These are phyloP conservation scores for Jatropha podagrica DNA, from an alignment of 441 rosid genomes.

Conservation along the genomic window DNA sequence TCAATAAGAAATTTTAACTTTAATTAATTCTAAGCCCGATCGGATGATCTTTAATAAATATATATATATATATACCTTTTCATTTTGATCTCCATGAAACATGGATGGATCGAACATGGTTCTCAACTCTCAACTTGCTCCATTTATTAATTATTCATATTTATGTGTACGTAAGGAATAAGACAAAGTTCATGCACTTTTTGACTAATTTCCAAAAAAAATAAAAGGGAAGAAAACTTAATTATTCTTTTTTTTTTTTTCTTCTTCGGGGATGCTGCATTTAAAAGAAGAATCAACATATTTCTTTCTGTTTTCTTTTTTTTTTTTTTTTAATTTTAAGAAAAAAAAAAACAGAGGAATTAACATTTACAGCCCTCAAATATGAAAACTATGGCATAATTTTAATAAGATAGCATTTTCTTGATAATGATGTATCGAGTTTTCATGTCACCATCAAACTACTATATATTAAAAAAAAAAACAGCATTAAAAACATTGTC, in stretches of 20 bases:
- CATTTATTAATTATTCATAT: neutral
- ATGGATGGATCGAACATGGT: conserved; percentile 31
- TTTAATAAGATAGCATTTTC: neutral
- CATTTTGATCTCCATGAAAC: conserved; percentile 19
- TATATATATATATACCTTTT: neutral
- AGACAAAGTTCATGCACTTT: neutral
- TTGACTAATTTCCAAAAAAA: conserved; percentile 2
- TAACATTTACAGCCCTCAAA: neutral
- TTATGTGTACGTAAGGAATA: neutral
- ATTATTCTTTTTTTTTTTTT: conserved; percentile 7
- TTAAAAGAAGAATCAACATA: neutral
- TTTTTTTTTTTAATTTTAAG: no score
- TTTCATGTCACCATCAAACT: no score
- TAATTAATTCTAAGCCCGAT: no score
- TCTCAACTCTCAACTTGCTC: conserved; percentile 32
- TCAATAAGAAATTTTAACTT: no score
- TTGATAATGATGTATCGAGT: no score
- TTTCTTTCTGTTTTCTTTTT: neutral
- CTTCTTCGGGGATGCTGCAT: neutral
- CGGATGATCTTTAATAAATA: no score
- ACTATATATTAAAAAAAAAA: no score
- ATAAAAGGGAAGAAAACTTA: neutral
- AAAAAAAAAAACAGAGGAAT: neutral
- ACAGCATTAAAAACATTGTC: no score
- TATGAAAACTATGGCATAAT: neutral